These are phyloP conservation scores for Citeromyces nyonsensis DNA, from an alignment of 805 yeast genomes.

Conservation along the genomic window DNA sequence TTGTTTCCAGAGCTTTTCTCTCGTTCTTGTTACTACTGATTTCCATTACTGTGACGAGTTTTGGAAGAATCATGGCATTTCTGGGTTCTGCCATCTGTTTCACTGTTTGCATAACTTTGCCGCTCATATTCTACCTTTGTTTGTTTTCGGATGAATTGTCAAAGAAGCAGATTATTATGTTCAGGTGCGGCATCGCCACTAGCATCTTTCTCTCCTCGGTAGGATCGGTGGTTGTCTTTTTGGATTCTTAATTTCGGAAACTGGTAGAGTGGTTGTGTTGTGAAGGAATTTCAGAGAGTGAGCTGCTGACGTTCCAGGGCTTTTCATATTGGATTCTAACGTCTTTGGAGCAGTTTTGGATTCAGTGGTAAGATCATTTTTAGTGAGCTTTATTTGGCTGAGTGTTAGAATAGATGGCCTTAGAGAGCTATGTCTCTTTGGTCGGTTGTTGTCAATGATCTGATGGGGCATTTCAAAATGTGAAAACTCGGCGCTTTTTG, in stretches of 20 bases:
- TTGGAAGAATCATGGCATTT: constrained; percentile 70
- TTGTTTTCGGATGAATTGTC: constrained; percentile 31
- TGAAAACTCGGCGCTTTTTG: too few relatives aligned
- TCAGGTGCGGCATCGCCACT: constrained; percentile 25
- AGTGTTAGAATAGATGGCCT: too few relatives aligned
- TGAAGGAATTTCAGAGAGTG: too few relatives aligned
- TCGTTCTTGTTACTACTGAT: constrained; percentile 40
- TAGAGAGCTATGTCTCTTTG: too few relatives aligned
- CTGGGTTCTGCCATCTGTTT: constrained; percentile 74
- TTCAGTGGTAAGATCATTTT: too few relatives aligned
- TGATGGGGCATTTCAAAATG: too few relatives aligned
- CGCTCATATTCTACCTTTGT: constrained; percentile 53
- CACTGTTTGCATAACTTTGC: constrained; percentile 65
- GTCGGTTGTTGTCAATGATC: too few relatives aligned
- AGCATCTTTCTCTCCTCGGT: constrained; percentile 32
- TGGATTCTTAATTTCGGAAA: background rate
- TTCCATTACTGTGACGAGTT: constrained; percentile 58
- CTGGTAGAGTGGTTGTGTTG: too few relatives aligned
- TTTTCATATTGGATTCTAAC: too few relatives aligned
- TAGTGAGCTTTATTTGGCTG: too few relatives aligned
- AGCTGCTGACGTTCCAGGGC: too few relatives aligned
- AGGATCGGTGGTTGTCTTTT: constrained; percentile 44
- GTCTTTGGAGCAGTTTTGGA: too few relatives aligned
- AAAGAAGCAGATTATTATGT: constrained; percentile 18
- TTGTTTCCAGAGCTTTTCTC: constrained; percentile 23